Base-by-base conservation (phyloP, 2,329 filamentous ascomycete genomes). In the Curvularia hawaiiensis region DNA sequence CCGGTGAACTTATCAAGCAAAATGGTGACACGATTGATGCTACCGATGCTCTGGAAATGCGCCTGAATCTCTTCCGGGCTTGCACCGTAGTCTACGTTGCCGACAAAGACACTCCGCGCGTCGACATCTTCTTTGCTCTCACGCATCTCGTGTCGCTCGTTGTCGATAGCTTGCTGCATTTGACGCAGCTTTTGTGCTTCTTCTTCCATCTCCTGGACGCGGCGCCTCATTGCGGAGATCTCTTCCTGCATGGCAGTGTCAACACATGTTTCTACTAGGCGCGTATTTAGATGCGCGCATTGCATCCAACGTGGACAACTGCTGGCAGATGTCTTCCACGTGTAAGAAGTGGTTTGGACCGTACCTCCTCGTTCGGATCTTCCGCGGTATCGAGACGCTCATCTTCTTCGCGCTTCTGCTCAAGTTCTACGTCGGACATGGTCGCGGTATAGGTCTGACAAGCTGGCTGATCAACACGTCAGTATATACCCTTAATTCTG, bases 51-150 rank as follows among this genome's bases (percentile, higher is more conserved):
- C 82, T 97, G 92, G 81, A 99, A 99, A 75, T 99, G 95, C 58
- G 92, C 91, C 82, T 99, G 95, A 58, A 99, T 95, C 81, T 99
- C 95, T 79, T 99, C 95, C 2, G 95, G 95, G 28, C 92, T 96
- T 22, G 94, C 93, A 61, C 91, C 93, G 78, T 99, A 99, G 79
- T 99, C 95, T 65, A 99, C 95, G 70, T 99, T 99, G 67, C 95
- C 95, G 44, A 99, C 95, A 76, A 99, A 99, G 78, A 99, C 92
- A 79, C 92, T 97, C 71, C 95, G 89, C 66, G 89, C 89, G 79
- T 99, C 95, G 58, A 99, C 88, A 67, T 97, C 96, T 77, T 97
- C 93, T 79, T 96, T 96, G 80, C 93, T 92, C 75, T 98, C 95
- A 65, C 90, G 87, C 60, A 95, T 83, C 68, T 91, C 91, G 64